These are phyloP conservation scores for Colletotrichum incanum DNA, from an alignment of 2,329 filamentous ascomycete species.

Conservation along the genomic window DNA sequence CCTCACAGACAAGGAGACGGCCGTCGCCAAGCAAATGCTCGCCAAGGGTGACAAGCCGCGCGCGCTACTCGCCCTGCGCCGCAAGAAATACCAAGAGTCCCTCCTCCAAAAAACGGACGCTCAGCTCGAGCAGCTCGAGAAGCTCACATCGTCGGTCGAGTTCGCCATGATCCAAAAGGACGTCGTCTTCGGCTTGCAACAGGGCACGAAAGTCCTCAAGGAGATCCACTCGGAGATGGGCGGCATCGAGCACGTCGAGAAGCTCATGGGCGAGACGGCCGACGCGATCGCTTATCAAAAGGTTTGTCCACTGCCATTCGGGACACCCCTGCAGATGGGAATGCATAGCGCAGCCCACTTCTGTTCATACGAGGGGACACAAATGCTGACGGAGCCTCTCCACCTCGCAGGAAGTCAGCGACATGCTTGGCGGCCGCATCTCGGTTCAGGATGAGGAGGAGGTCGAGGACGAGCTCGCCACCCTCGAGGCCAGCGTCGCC, in stretches of 20 bases:
- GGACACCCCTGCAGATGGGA: neutral
- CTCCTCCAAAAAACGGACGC: slow-evolving; percentile 90
- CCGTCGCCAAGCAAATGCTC: slow-evolving; percentile 87
- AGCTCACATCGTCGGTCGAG: slow-evolving; percentile 89
- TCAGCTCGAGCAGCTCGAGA: slow-evolving; percentile 94
- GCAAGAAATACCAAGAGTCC: slow-evolving; percentile 97
- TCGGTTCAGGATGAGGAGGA: slow-evolving; percentile 97
- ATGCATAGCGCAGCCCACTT: neutral
- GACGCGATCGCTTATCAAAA: slow-evolving; percentile 94
- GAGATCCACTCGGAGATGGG: slow-evolving; percentile 98
- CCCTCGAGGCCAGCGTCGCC: slow-evolving; percentile 70
- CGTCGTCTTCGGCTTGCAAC: slow-evolving; percentile 91
- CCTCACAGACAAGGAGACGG: slow-evolving; percentile 89
- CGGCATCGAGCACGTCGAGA: slow-evolving; percentile 92
- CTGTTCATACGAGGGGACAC: neutral
- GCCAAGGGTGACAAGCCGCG: slow-evolving; percentile 83
- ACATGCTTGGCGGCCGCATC: slow-evolving; percentile 90
- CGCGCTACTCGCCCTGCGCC: slow-evolving; percentile 88
- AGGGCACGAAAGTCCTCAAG: slow-evolving; percentile 90
- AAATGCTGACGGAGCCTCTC: slow-evolving; percentile 12
- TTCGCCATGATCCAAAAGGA: slow-evolving; percentile 98
- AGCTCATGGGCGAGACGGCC: slow-evolving; percentile 92
- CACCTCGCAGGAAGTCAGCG: slow-evolving; percentile 83
- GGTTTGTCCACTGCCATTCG: slow-evolving; percentile 64
- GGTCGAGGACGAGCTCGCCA: slow-evolving; percentile 94